phyloP scores from a whole-genome alignment of 1,284 basidiomycete species.

The Ceratobasidium sp. region DNA sequence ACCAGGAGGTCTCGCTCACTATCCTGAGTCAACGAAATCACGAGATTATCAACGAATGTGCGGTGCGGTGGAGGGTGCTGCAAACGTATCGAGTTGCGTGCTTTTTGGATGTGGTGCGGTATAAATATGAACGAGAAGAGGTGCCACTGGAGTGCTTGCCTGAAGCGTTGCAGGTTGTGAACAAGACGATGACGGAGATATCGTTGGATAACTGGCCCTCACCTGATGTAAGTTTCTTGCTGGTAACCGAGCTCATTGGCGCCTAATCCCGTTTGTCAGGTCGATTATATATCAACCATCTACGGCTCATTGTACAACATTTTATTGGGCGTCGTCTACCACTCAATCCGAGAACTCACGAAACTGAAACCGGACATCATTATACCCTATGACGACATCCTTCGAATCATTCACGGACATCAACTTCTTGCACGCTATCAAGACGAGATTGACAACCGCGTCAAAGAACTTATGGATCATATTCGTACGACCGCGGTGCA shows the following conservation, averaged over 20 bases:
- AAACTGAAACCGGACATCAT: slow-evolving; percentile 78
- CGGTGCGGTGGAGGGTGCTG: slow-evolving; percentile 89
- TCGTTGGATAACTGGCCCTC: slow-evolving; percentile 83
- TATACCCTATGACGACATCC: slow-evolving; percentile 73
- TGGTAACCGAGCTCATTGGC: not conserved
- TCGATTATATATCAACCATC: slow-evolving; percentile 74
- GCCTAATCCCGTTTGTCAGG: slow-evolving; percentile 58
- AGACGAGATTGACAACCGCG: slow-evolving; percentile 73
- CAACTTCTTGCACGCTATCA: slow-evolving; percentile 76
- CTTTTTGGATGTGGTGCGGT: slow-evolving; percentile 89
- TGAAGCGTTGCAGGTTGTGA: slow-evolving; percentile 84
- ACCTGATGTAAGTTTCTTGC: slow-evolving; percentile 75
- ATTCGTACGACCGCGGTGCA: slow-evolving; percentile 78
- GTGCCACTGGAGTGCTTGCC: slow-evolving; percentile 95
- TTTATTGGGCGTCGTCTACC: slow-evolving; percentile 88
- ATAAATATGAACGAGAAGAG: slow-evolving; percentile 90
- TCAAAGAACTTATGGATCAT: slow-evolving; percentile 78
- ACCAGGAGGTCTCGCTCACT: slow-evolving; percentile 95
- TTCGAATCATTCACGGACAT: slow-evolving; percentile 80
- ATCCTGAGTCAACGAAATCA: slow-evolving; percentile 89
- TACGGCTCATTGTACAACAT: slow-evolving; percentile 87
- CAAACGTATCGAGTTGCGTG: slow-evolving; percentile 83
- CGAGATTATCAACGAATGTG: slow-evolving; percentile 89
- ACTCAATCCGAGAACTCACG: slow-evolving; percentile 82
- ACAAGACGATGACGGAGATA: slow-evolving; percentile 77